A percentile compares a stretch with the other conserved stretches of the same genome.
These are phyloP conservation scores for Aspergillus sp. DNA, from an alignment of 2,329 filamentous ascomycete species.

Conservation along the genomic window DNA sequence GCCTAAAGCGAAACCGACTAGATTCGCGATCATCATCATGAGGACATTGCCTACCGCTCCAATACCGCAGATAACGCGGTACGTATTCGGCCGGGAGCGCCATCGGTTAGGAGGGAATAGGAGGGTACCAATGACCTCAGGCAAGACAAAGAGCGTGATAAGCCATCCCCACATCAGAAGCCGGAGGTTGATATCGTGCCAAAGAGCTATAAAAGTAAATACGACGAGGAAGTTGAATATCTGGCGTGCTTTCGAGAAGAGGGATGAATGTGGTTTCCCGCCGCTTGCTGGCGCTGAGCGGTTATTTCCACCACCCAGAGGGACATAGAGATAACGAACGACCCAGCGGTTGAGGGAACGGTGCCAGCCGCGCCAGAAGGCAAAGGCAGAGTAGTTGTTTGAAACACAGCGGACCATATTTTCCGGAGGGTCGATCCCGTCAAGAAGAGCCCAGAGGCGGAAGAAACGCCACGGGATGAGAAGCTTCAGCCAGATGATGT, in stretches of 20 bases:
- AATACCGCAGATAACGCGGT: slow-evolving; percentile 75
- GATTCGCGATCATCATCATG: slow-evolving; percentile 94
- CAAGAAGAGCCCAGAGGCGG: slow-evolving; percentile 88
- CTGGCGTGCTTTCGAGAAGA: slow-evolving; percentile 55
- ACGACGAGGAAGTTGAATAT: slow-evolving; percentile 77
- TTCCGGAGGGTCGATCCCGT: slow-evolving; percentile 91
- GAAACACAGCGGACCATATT: slow-evolving; percentile 98
- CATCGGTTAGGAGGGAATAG: slow-evolving; percentile 75
- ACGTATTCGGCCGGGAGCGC: slow-evolving; percentile 67
- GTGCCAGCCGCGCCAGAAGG: slow-evolving; percentile 97
- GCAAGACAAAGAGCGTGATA: slow-evolving; percentile 88
- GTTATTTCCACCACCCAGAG: slow-evolving; percentile 69
- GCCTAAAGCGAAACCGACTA: slow-evolving; percentile 93
- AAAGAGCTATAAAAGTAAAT: slow-evolving; percentile 95
- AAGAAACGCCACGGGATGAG: slow-evolving; percentile 98
- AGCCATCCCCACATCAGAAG: slow-evolving; percentile 97
- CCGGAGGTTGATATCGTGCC: slow-evolving; percentile 93
- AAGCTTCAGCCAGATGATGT: slow-evolving; percentile 97
- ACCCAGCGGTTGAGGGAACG: slow-evolving; percentile 93
- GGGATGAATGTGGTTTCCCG: slow-evolving; percentile 26
- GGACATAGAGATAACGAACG: slow-evolving; percentile 89
- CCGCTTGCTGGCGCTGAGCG: slow-evolving; percentile 9
- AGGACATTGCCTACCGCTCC: slow-evolving; percentile 82
- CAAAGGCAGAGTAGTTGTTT: slow-evolving; percentile 86
- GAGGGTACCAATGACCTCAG: slow-evolving; percentile 71